Evolutionary conservation across 345 rosid genomes (phyloP), one percentile per base, ranked within the genome.

Genomic region (Abelmoschus esculentus): DNA sequence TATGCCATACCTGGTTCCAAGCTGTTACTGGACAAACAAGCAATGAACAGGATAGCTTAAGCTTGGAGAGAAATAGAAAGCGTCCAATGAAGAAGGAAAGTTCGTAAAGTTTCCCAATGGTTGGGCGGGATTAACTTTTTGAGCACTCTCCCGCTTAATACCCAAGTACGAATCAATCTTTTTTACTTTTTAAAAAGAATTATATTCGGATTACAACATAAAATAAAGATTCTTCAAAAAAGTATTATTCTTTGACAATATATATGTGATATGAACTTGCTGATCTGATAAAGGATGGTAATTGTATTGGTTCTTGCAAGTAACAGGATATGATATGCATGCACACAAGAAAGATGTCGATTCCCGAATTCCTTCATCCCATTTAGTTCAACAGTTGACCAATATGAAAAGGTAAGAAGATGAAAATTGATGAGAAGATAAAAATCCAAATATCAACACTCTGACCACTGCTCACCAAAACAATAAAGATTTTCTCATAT

Each of bases 101-200:
- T 69, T 26, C 7, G 6, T 34, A 15, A 22, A 34, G 71, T 34
- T 34, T 49, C 31, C 34, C 3, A 38, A 54, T 6, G 19, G 6
- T 54, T 7, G 53, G 31, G 61, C 61, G 72, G 72, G 52, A 55
- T 54, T 34, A n/a, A n/a, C n/a, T 17, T 47, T 66, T 67, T 54
- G 32, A 53, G 36, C 49, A 32, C 26, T 2, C 9, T 67, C 44
- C 42, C 28, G 9, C 60, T 28, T 49, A 7, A 7, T 14, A 6
- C 64, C 64, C 15, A 13, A 19, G 3, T 26, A 26, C 4, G 26
- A 10, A 42, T 11, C n/a, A 14, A 28, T 29, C 6, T 29, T 58
- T 28, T 50, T 22, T 22, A 22, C 26, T 22, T 22, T 22, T 22
- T 22, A 0, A 22, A 22, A 22, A 22, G 26, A 22, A 22, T 4